phyloP scores from a whole-genome alignment of 192 early-diverging fungal genomes.

The Martensiomyces pterosporus region DNA sequence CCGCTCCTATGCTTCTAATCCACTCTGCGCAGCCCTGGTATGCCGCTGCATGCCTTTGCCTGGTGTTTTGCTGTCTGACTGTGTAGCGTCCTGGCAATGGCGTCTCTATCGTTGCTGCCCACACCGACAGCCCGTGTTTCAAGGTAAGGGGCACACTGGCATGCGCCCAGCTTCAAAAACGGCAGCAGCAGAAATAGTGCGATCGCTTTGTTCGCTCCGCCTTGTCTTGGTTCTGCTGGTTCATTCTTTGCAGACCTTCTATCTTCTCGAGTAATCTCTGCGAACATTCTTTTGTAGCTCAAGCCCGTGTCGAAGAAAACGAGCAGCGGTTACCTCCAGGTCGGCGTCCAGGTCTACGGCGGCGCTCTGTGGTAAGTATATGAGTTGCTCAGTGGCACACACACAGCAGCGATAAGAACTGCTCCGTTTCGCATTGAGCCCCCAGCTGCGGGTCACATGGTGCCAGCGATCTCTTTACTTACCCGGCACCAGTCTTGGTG shows the following conservation, averaged over 20 bases:
- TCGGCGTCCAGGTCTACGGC: constrained; percentile 88
- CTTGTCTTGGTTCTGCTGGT: background rate
- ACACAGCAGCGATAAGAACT: too few species aligned
- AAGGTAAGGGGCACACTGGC: constrained; percentile 41
- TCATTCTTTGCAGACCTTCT: too few species aligned
- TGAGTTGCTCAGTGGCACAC: too few species aligned
- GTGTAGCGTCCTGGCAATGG: constrained; percentile 71
- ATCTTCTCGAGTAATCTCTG: too few species aligned
- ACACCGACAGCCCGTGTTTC: constrained; percentile 96
- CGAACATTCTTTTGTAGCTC: constrained; percentile 52
- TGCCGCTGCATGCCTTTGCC: background rate
- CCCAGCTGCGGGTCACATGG: too few species aligned
- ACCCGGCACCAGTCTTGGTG: too few species aligned
- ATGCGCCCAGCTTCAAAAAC: background rate
- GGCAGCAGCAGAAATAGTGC: too few species aligned
- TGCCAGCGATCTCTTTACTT: too few species aligned
- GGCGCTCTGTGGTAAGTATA: constrained; percentile 82
- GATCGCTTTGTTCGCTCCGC: too few species aligned
- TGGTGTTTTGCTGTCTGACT: background rate
- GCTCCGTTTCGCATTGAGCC: too few species aligned
- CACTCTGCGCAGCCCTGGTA: background rate
- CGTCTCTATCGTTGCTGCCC: constrained; percentile 88
- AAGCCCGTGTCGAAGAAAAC: constrained; percentile 95
- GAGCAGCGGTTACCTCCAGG: constrained; percentile 80
- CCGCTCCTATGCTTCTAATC: background rate